Evolutionary conservation across 495 filamentous ascomycete species (phyloP).

Genomic region (Hypoxylon fuscum): DNA sequence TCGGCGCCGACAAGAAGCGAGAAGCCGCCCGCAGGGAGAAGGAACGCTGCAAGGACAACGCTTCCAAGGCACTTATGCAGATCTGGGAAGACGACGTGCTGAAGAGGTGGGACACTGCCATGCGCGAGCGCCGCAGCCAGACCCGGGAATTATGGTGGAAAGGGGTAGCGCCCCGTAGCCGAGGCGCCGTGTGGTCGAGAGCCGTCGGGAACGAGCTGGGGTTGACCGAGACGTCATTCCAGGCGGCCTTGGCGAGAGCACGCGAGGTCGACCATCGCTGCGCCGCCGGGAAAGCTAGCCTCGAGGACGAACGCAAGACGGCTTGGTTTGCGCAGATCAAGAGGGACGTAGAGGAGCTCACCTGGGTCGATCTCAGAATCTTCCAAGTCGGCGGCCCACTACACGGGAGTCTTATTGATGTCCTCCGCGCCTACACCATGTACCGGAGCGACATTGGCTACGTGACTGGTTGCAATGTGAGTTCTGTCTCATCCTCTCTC

Average conservation of each 20-base stretch:
- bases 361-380: conserved; percentile 83
- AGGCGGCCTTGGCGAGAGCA: conserved; percentile 79
- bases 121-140: conserved; percentile 73
- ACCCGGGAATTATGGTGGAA: conserved; percentile 95
- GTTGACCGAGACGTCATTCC: conserved; percentile 77
- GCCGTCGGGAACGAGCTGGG: conserved; percentile 91
- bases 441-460: conserved; percentile 96
- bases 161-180: conserved; percentile 79
- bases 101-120: conserved; percentile 83
- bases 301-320: conserved; percentile 56
- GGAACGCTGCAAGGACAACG: conserved; percentile 58
- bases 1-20: conserved; percentile 70
- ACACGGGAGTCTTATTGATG: conserved; percentile 78
- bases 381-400: conserved; percentile 82
- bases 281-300: conserved; percentile 48
- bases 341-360: conserved; percentile 70
- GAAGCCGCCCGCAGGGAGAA: conserved; percentile 59
- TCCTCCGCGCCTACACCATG: conserved; percentile 89
- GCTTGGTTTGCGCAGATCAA: conserved; percentile 74
- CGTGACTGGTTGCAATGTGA: conserved; percentile 82
- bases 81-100: conserved; percentile 91
- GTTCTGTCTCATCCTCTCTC: too few relatives aligned
- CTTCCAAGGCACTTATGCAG: conserved; percentile 74
- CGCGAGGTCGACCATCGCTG: conserved; percentile 67
- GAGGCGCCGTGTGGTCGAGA: conserved; percentile 84